Conservation (phyloP, 352 stramenopile genomes). For the Phytophthora litchii region DNA sequence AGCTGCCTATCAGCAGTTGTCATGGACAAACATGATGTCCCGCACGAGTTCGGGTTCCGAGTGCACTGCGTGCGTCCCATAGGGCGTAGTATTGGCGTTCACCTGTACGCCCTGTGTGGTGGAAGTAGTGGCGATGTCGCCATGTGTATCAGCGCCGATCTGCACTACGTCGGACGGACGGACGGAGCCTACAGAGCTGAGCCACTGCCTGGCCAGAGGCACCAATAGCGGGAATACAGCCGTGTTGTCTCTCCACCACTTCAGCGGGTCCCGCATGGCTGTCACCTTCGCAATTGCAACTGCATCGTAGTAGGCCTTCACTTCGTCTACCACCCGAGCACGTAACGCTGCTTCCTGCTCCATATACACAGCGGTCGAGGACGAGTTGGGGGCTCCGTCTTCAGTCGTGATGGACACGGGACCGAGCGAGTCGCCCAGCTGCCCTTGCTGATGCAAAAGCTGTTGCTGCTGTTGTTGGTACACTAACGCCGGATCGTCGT, state of each 20-base stretch:
- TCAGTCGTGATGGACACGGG: slow-evolving; percentile 7
- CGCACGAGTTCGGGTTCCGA: slow-evolving; percentile 53
- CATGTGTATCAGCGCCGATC: slow-evolving; percentile 17
- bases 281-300: slow-evolving; percentile 40
- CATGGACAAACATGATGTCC: slow-evolving; percentile 54
- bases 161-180: slow-evolving; percentile 36
- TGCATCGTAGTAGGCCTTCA: slow-evolving; percentile 49
- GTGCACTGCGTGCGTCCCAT: slow-evolving; percentile 33
- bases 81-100: slow-evolving; percentile 15
- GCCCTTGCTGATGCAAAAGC: slow-evolving; percentile 28
- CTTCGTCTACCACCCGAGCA: slow-evolving; percentile 37
- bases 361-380: slow-evolving; percentile 23
- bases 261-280: slow-evolving; percentile 47
- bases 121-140: slow-evolving; percentile 17
- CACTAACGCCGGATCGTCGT: slow-evolving; percentile 39
- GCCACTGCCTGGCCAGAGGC: slow-evolving; percentile 53
- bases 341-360: slow-evolving; percentile 44
- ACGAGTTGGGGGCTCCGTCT: slow-evolving; percentile 4
- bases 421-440: slow-evolving; percentile 22
- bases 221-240: slow-evolving; percentile 41
- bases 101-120: slow-evolving; percentile 23
- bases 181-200: slow-evolving; percentile 48
- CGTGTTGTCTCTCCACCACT: slow-evolving; percentile 53
- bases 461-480: slow-evolving; percentile 47
- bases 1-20: slow-evolving; percentile 46